Base-by-base conservation (phyloP, 257 asterid genomes). In the Paulownia fortunei region DNA sequence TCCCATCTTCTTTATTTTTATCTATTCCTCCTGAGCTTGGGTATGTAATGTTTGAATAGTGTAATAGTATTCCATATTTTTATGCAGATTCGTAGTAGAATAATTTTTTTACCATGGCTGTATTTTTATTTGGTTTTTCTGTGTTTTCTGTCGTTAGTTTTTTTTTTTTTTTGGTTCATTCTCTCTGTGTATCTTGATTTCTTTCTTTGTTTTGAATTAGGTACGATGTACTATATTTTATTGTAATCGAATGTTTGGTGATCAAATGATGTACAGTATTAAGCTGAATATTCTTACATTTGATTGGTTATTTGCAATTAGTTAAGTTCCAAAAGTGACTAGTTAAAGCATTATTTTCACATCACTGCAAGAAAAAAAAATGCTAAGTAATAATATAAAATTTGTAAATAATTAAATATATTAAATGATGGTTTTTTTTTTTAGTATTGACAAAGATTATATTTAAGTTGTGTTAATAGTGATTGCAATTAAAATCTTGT, bases 1-100 rank as follows among this genome's bases (percentile, higher is more conserved):
- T 82, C 64, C 46, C 82, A 77, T 1, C 55, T 74, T 51, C 1
- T 77, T 0, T 0, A 0, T 36, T 63, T 73, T 19, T 0, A 13
- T 19, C 84, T 86, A 84, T 86, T 69, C 90, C 90, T 86, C 77
- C 66, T 82, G 90, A 86, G 90, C 90, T 86, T 86, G 41, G 55
- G 21, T 27, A 46, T 72, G 80, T 68, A 79, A 12, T 8, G 9
- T 6, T 36, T 18, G 9, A 1, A 3, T 1, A 12, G 6, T 15
- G 10, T 9, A 5, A 8, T 39, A 52, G 56, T 0, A 9, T 2
- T 10, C 2, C 15, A 39, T 19, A 44, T n/a, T 15, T 23, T 4
- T 32, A 24, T 79, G 54, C 13, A 37, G 51, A 37, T 6, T 64
- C 13, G 12, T 16, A 11, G 13, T 60, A 13, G 34, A 24, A 47